These are phyloP conservation scores for Saccharomycopsis lassenensis DNA, from an alignment of 805 yeast genomes.

Conservation along the genomic window DNA sequence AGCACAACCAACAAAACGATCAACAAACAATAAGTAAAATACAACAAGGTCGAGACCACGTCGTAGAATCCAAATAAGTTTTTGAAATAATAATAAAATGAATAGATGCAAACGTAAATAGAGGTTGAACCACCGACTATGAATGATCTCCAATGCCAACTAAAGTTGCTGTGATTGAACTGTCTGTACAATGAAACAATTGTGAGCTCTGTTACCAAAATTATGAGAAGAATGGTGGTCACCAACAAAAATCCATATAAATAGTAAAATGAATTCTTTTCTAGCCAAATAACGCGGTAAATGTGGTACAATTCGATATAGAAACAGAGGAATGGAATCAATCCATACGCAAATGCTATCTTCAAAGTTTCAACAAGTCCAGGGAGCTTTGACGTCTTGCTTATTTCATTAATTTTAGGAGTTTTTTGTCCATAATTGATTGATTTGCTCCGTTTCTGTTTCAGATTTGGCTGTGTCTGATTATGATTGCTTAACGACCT, in stretches of 20 bases:
- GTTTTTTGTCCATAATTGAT: no score
- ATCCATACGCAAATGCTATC: constrained; percentile 54
- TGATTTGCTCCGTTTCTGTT: no score
- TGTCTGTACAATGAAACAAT: constrained; percentile 58
- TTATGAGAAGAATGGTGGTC: constrained; percentile 45
- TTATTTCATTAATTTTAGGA: no score
- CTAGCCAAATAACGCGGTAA: constrained; percentile 70
- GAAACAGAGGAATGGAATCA: constrained; percentile 71
- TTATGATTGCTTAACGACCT: no score
- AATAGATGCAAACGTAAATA: constrained; percentile 55
- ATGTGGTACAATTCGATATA: constrained; percentile 67
- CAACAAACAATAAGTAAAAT: constrained; percentile 61
- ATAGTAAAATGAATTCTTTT: constrained; percentile 67
- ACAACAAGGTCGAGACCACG: constrained; percentile 54
- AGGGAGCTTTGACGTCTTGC: no score
- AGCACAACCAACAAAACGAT: constrained; percentile 52
- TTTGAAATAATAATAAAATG: constrained; percentile 52
- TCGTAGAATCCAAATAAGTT: constrained; percentile 48
- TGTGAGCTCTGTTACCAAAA: constrained; percentile 62
- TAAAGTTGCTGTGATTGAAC: constrained; percentile 28
- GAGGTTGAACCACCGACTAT: constrained; percentile 62
- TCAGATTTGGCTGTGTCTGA: no score
- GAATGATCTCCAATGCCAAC: constrained; percentile 83
- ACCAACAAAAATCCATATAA: constrained; percentile 68
- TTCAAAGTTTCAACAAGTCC: no score